phyloP scores from a whole-genome alignment of 257 asterid genomes.

The Solanum chmielewskii region DNA sequence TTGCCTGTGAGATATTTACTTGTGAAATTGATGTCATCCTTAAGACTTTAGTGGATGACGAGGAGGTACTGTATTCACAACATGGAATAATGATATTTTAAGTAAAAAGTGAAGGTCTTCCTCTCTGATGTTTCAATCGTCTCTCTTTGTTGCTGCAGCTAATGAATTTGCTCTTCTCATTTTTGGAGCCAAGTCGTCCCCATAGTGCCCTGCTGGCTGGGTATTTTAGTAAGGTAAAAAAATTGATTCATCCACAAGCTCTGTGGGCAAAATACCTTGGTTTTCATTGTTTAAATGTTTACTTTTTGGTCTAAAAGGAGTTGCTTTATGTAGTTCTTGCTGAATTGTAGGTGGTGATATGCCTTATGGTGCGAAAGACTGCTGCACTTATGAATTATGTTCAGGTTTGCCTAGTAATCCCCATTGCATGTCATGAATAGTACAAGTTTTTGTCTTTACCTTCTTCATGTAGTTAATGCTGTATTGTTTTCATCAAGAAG shows the following conservation, averaged over 20 bases:
- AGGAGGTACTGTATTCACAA: constrained; percentile 51
- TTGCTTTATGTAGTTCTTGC: not conserved
- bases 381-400: constrained; percentile 79
- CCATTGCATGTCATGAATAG: not conserved
- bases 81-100: not conserved
- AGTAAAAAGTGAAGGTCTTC: constrained; percentile 3
- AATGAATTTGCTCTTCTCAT: constrained; percentile 88
- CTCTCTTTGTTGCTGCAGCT: constrained; percentile 44
- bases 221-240: constrained; percentile 87
- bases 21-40: constrained; percentile 97
- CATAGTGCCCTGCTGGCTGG: constrained; percentile 93
- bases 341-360: constrained; percentile 64
- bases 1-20: constrained; percentile 92
- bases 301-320: constrained; percentile 1
- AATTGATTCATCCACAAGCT: constrained; percentile 1
- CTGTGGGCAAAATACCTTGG: not conserved
- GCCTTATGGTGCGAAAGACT: constrained; percentile 89
- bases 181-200: constrained; percentile 77
- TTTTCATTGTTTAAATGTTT: not conserved
- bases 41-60: constrained; percentile 90
- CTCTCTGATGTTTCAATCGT: constrained; percentile 1
- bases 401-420: constrained; percentile 35
- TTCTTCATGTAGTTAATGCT: not conserved
- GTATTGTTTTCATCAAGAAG: not conserved
- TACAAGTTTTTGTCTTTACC: not conserved